phyloP scores from a whole-genome alignment of 1,284 basidiomycete genomes.

The Apiotrichum gracile region DNA sequence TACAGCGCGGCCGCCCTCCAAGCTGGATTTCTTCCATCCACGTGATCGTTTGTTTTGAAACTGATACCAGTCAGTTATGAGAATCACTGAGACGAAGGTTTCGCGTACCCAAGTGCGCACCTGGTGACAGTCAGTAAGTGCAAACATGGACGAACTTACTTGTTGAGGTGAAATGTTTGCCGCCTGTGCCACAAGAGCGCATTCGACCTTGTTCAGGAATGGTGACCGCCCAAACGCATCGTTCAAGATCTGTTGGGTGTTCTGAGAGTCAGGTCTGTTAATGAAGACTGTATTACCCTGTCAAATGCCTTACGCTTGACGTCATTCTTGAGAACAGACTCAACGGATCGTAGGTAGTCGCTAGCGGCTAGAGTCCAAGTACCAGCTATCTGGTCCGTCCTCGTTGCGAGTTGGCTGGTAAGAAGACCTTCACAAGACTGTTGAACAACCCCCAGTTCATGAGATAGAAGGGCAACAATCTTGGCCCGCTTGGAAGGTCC shows the following conservation, averaged over 20 bases:
- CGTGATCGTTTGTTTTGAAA: slow-evolving; percentile 28
- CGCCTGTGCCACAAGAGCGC: slow-evolving; percentile 18
- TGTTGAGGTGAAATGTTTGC: slow-evolving; percentile 27
- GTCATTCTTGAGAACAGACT: neutral
- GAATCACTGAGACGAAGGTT: too few relatives aligned
- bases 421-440: neutral
- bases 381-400: too few relatives aligned
- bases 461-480: slow-evolving; percentile 1
- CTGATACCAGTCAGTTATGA: too few relatives aligned
- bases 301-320: neutral
- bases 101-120: slow-evolving; percentile 37
- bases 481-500: neutral
- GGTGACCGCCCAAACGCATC: slow-evolving; percentile 19
- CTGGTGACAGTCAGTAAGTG: slow-evolving; percentile 6
- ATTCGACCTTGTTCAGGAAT: slow-evolving; percentile 21
- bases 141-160: slow-evolving; percentile 17
- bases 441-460: neutral
- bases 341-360: neutral
- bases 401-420: neutral
- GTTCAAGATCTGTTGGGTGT: slow-evolving; percentile 13
- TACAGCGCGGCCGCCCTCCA: too few relatives aligned
- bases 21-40: neutral
- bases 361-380: neutral
- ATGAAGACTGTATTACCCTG: neutral
- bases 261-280: slow-evolving; percentile 5